These are phyloP conservation scores for Begonia loranthoides DNA, from an alignment of 306 rosid genomes.

Conservation along the genomic window DNA sequence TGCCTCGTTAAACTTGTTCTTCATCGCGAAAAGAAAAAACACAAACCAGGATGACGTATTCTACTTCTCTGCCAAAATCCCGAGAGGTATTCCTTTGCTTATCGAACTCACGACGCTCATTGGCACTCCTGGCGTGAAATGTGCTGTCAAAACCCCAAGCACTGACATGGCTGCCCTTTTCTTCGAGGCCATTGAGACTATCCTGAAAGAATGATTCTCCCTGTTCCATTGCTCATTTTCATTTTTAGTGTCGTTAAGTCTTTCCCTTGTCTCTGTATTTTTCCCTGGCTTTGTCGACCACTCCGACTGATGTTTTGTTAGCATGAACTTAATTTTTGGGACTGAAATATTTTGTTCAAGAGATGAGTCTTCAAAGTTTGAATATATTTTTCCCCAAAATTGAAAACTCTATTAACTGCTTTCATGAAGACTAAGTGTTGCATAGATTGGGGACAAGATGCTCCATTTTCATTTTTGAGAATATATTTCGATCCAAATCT, in stretches of 20 bases:
- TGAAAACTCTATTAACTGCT: too few species aligned
- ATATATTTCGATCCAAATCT: too few species aligned
- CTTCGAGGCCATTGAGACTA: constrained; percentile 74
- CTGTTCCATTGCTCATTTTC: constrained; percentile 5
- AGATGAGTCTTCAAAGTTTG: too few species aligned
- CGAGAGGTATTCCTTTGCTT: constrained; percentile 66
- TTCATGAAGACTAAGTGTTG: too few species aligned
- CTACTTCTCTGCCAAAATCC: constrained; percentile 81
- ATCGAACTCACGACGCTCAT: constrained; percentile 62
- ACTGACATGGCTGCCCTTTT: constrained; percentile 68
- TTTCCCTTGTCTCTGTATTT: constrained; percentile 8
- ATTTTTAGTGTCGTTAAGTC: too few species aligned
- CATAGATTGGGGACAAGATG: too few species aligned
- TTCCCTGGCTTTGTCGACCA: background rate
- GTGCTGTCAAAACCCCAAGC: constrained; percentile 89
- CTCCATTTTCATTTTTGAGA: too few species aligned
- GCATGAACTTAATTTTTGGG: too few species aligned
- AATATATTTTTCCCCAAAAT: too few species aligned
- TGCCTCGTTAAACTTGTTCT: constrained; percentile 71
- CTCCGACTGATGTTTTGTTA: too few species aligned
- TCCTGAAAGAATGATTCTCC: constrained; percentile 42
- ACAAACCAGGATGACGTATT: constrained; percentile 82
- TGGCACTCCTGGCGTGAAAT: constrained; percentile 69
- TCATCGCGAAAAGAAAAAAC: constrained; percentile 78
- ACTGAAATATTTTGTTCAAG: too few species aligned